Conservation (phyloP, 2,329 filamentous ascomycete genomes). For the Incumbomyces delicatus region DNA sequence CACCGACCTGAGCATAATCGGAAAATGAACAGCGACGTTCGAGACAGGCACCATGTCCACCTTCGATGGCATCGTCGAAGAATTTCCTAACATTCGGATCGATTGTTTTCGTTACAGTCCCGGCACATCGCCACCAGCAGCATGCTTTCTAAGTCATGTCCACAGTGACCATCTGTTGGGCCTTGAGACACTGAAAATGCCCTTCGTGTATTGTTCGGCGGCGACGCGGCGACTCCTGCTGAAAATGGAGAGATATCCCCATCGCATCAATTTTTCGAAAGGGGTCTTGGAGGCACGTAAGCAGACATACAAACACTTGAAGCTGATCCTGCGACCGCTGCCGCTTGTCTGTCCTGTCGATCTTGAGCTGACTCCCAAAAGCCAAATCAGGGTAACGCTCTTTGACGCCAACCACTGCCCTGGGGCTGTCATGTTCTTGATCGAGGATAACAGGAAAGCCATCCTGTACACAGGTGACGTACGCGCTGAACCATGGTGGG, state of each 20-base stretch:
- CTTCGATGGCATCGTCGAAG: conserved; percentile 59
- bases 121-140: conserved; percentile 53
- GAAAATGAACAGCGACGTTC: no score
- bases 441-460: conserved; percentile 62
- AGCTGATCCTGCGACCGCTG: conserved; percentile 64
- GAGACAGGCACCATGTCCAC: conserved; percentile 54
- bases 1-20: no score
- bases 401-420: conserved; percentile 89
- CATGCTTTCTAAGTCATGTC: conserved; percentile 84
- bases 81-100: conserved; percentile 73
- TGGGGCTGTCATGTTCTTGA: conserved; percentile 84
- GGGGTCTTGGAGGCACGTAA: conserved; percentile 66
- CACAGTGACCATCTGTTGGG: conserved; percentile 84
- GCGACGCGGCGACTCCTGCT: conserved; percentile 73
- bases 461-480: conserved; percentile 86
- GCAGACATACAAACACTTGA: conserved; percentile 67
- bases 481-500: conserved; percentile 74
- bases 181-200: conserved; percentile 63
- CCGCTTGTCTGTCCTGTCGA: conserved; percentile 69
- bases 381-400: conserved; percentile 67
- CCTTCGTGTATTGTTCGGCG: conserved; percentile 84
- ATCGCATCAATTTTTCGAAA: conserved; percentile 70
- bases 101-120: conserved; percentile 65
- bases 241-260: conserved; percentile 65
- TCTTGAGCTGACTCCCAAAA: conserved; percentile 62